Base-by-base conservation (phyloP, 2,329 filamentous ascomycete genomes). In the Colletotrichum sp. region DNA sequence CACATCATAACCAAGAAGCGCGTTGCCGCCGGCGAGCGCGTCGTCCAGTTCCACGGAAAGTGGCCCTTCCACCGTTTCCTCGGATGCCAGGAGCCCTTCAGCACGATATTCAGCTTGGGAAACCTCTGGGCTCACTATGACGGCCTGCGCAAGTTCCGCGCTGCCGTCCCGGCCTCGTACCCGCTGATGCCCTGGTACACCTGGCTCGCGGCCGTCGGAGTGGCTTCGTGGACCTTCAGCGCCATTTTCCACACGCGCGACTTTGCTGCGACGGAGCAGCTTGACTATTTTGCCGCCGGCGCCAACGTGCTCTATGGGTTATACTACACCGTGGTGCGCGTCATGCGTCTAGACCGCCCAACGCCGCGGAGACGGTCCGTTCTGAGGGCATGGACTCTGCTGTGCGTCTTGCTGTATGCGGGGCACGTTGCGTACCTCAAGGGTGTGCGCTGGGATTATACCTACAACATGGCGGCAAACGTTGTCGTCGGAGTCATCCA, bases 401-500 rank as follows among this genome's bases (percentile, higher is more conserved):
- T 95, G 9, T 99, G 97, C 83, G 83, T 91, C 30, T 78, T 86
- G 16, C 86, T 98, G 69, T 99, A 98, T 84, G 82, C 89, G 30
- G 87, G 90, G 71, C 97, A 99, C 83, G 92, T 98, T 64, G 90
- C 88, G 62, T 99, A 98, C 84, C 89, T 99, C 71, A 95, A 94
- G 82, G 92, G 95, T 79, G 95, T 96, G 88, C 88, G 90, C 22
- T 99, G 97, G 95, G 95, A 99, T 85, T 99, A 99, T 84, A 94
- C 94, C 7, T 99, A 99, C 87, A 99, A 99, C 84, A 99, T 99
- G 96, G 92, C 94, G 2, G 97, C 96, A 68, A 99, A 99, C 81
- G 95, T 99, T 25, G 92, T 90, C 5, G 91, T 94, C 13, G 97
- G 97, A 5, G 88, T 96, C 55, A 84, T 96, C 6, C 93, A 96